phyloP scores from a whole-genome alignment of 148 eudicot genomes.

The Rhododendron henanense region DNA sequence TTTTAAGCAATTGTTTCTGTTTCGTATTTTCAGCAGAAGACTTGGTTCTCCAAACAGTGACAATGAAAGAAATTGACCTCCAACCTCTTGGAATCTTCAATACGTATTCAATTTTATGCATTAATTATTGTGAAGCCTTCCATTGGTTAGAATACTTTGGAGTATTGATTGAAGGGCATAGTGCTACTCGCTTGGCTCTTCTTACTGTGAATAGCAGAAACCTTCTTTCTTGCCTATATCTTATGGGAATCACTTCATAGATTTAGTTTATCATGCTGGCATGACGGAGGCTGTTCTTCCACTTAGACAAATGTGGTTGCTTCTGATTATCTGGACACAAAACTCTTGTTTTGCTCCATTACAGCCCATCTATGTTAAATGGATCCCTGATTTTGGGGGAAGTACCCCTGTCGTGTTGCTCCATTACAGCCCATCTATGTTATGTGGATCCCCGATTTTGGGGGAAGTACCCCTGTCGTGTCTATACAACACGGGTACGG shows the following conservation, averaged over 20 bases:
- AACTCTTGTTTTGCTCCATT: neutral
- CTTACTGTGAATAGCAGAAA: constrained; percentile 5
- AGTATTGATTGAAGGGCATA: constrained; percentile 18
- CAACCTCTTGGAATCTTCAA: neutral
- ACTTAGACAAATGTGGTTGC: neutral
- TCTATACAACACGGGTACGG: neutral
- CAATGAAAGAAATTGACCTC: neutral
- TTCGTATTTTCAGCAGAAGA: neutral
- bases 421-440: neutral
- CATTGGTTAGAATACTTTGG: neutral
- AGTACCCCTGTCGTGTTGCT: neutral
- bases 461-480: neutral
- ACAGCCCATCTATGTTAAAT: neutral
- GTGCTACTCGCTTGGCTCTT: constrained; percentile 11
- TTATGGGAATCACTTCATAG: neutral
- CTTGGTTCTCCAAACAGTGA: neutral
- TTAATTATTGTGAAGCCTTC: neutral
- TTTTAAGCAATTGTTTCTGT: neutral
- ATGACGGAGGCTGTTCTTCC: neutral
- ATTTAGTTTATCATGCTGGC: neutral
- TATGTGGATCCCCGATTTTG: neutral
- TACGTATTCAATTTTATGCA: neutral
- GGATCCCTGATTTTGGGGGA: neutral
- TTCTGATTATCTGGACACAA: no score
- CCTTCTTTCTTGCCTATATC: neutral